Conservation (phyloP, 2,329 filamentous ascomycete genomes). For the Fusarium sp. region DNA sequence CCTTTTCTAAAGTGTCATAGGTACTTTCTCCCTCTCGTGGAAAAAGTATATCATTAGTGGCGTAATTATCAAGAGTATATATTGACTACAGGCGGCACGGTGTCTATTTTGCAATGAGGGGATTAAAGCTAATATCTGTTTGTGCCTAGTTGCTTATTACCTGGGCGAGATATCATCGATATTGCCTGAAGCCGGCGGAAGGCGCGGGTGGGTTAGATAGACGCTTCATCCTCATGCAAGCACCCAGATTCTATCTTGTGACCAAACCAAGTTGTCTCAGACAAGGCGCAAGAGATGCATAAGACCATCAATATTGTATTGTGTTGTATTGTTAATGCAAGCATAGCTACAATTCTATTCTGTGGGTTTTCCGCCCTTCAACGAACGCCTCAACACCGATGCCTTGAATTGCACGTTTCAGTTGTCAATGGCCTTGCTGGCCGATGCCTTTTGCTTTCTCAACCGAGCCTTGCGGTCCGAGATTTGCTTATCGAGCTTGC, state of each 20-base stretch:
- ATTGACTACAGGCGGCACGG: neutral
- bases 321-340: constrained; percentile 32
- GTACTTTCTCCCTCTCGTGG: neutral
- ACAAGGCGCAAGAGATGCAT: constrained; percentile 12
- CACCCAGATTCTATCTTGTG: neutral
- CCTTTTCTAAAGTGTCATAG: neutral
- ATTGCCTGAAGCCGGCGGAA: neutral
- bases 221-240: neutral
- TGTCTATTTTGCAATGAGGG: neutral
- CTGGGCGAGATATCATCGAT: neutral
- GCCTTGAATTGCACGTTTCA: constrained; percentile 44
- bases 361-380: constrained; percentile 37
- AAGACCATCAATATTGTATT: constrained; percentile 33
- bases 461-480: constrained; percentile 65
- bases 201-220: neutral
- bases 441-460: constrained; percentile 66
- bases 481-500: constrained; percentile 65
- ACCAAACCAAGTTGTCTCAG: neutral
- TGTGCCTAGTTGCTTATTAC: neutral
- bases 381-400: constrained; percentile 49
- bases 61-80: neutral
- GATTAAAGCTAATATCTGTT: neutral
- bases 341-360: constrained; percentile 33
- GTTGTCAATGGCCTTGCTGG: constrained; percentile 59
- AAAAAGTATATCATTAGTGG: neutral